phyloP scores from a whole-genome alignment of 2,329 filamentous ascomycete species.

The Colletotrichum tropicale region DNA sequence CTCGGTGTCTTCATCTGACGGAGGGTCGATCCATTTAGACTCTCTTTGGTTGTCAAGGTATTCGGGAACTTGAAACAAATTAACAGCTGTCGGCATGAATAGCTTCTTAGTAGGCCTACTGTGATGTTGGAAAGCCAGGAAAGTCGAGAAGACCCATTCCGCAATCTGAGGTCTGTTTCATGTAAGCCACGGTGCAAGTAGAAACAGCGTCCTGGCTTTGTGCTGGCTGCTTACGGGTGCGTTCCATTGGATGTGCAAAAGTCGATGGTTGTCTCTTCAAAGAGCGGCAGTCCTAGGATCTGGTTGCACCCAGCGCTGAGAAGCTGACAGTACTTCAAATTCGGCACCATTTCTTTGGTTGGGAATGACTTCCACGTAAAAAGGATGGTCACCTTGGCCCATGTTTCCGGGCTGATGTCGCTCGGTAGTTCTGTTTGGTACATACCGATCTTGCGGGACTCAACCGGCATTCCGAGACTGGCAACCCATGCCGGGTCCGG shows the following conservation, averaged over 20 bases:
- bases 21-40: conserved; percentile 45
- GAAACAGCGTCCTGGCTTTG: neutral
- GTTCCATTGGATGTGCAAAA: conserved; percentile 63
- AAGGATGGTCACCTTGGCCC: conserved; percentile 55
- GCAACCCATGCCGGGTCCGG: neutral
- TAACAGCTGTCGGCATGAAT: neutral
- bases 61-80: conserved; percentile 38
- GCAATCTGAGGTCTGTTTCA: conserved; percentile 55
- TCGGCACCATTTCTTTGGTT: conserved; percentile 44
- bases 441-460: neutral
- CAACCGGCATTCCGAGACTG: neutral
- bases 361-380: conserved; percentile 49
- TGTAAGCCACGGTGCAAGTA: neutral
- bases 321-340: conserved; percentile 58
- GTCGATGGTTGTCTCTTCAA: conserved; percentile 50
- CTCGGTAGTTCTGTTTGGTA: neutral
- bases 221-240: conserved; percentile 45
- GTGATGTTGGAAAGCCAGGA: conserved; percentile 51
- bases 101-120: conserved; percentile 35
- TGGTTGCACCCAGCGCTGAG: conserved; percentile 59
- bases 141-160: conserved; percentile 61
- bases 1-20: conserved; percentile 32
- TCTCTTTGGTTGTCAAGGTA: conserved; percentile 49
- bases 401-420: conserved; percentile 24
- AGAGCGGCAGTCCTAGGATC: conserved; percentile 49